A percentile compares a stretch with the other conserved stretches of the same genome.
Evolutionary conservation across 495 filamentous ascomycete genomes (phyloP).

Genomic region (Tricharina praecox): DNA sequence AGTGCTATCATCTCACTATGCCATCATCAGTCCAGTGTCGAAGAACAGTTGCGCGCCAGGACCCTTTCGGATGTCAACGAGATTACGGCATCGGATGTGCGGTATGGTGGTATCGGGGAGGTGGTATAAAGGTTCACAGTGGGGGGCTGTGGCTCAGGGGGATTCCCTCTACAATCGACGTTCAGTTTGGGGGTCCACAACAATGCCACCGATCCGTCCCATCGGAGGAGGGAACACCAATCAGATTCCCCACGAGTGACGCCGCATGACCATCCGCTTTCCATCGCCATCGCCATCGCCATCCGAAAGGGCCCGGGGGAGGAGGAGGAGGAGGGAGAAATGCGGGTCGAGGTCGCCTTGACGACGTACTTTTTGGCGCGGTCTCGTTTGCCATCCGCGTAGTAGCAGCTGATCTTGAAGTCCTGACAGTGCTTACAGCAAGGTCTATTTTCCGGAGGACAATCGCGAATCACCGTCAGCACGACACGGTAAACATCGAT

Average conservation of each 20-base stretch:
- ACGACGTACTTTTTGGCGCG: conserved; percentile 34
- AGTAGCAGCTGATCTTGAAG: conserved; percentile 35
- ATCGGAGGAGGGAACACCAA: neutral
- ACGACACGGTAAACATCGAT: neutral
- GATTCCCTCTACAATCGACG: too few relatives aligned
- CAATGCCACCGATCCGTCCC: neutral
- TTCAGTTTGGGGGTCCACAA: neutral
- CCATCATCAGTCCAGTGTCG: neutral
- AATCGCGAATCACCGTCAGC: too few relatives aligned
- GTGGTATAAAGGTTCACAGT: too few relatives aligned
- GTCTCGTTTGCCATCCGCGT: conserved; percentile 42
- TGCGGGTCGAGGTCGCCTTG: neutral
- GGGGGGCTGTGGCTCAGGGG: too few relatives aligned
- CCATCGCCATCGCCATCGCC: neutral
- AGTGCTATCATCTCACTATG: conserved; percentile 34
- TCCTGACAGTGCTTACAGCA: conserved; percentile 39
- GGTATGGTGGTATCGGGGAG: neutral
- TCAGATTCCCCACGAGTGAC: neutral
- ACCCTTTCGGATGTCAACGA: conserved; percentile 4
- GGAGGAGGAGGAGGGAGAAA: too few relatives aligned
- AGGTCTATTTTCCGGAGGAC: conserved; percentile 24
- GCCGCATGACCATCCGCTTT: neutral
- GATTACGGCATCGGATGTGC: neutral
- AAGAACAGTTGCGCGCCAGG: neutral
- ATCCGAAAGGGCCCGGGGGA: conserved; percentile 4